phyloP scores from a whole-genome alignment of 1,284 basidiomycete genomes.

The Puccinia sorghi region DNA sequence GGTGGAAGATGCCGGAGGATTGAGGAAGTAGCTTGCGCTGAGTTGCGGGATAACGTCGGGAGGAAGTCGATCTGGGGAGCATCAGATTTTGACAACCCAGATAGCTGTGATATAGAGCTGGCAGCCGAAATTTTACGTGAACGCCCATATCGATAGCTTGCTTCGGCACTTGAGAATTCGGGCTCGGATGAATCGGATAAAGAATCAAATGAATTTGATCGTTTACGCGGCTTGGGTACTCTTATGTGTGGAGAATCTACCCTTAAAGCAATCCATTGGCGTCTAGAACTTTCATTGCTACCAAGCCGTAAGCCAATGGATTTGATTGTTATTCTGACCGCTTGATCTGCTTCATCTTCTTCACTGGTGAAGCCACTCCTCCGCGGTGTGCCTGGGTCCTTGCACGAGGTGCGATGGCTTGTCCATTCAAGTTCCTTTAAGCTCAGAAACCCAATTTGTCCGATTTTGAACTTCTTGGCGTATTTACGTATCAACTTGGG shows the following conservation, averaged over 20 bases:
- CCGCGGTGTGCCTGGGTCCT: slow-evolving; percentile 18
- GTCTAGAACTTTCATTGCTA: slow-evolving; percentile 38
- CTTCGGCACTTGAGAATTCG: slow-evolving; percentile 31
- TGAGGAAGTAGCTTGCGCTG: neutral
- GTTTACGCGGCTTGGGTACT: slow-evolving; percentile 37
- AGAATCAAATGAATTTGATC: slow-evolving; percentile 10
- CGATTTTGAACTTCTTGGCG: slow-evolving; percentile 34
- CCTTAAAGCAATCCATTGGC: slow-evolving; percentile 47
- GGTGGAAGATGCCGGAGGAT: slow-evolving; percentile 26
- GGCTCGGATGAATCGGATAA: slow-evolving; percentile 27
- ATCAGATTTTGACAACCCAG: slow-evolving; percentile 4
- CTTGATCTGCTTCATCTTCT: slow-evolving; percentile 20
- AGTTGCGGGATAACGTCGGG: neutral
- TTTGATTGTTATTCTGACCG: slow-evolving; percentile 15
- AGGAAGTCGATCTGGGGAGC: neutral
- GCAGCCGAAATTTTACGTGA: slow-evolving; percentile 17
- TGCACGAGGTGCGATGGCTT: slow-evolving; percentile 10
- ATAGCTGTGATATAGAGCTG: slow-evolving; percentile 34
- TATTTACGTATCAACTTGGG: slow-evolving; percentile 42
- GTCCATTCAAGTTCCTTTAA: slow-evolving; percentile 43
- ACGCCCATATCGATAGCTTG: slow-evolving; percentile 19
- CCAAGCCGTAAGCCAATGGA: slow-evolving; percentile 33
- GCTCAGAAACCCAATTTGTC: slow-evolving; percentile 45
- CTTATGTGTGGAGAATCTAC: slow-evolving; percentile 27
- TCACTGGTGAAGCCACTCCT: neutral